A percentile compares a stretch with the other conserved stretches of the same genome.
Evolutionary conservation across 2,329 filamentous ascomycete species (phyloP).

Genomic region (Fusarium domesticum): DNA sequence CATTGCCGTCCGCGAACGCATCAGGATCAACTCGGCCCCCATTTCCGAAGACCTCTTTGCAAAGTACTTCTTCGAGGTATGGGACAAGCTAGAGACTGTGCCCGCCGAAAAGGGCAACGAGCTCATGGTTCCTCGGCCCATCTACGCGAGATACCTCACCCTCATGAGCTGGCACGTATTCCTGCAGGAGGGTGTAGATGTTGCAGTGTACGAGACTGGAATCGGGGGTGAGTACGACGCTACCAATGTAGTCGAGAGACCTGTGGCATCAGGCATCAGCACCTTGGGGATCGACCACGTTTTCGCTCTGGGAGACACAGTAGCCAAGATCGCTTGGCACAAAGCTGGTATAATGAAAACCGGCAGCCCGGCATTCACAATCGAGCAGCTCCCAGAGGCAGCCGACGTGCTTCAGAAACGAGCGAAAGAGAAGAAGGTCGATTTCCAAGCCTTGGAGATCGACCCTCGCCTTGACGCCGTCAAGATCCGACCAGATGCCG

Average conservation of each 20-base stretch:
- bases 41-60: conserved; percentile 59
- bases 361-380: conserved; percentile 56
- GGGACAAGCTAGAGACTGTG: conserved; percentile 51
- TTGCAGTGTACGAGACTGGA: conserved; percentile 64
- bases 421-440: conserved; percentile 51
- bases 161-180: conserved; percentile 68
- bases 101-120: conserved; percentile 32
- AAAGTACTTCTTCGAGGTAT: conserved; percentile 66
- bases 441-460: conserved; percentile 44
- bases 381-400: conserved; percentile 48
- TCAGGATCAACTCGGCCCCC: conserved; percentile 58
- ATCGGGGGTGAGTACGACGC: conserved; percentile 67
- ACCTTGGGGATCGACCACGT: conserved; percentile 70
- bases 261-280: conserved; percentile 59
- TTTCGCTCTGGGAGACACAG: conserved; percentile 57
- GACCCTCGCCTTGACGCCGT: conserved; percentile 47
- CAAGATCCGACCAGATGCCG: conserved; percentile 49
- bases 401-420: conserved; percentile 46
- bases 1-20: conserved; percentile 64
- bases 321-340: conserved; percentile 69
- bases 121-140: conserved; percentile 44
- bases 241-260: conserved; percentile 61
- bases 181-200: conserved; percentile 58
- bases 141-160: conserved; percentile 61
- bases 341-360: conserved; percentile 69